These are phyloP conservation scores for Batkoa obscura DNA, from an alignment of 371 early-diverging fungal genomes.

Conservation along the genomic window DNA sequence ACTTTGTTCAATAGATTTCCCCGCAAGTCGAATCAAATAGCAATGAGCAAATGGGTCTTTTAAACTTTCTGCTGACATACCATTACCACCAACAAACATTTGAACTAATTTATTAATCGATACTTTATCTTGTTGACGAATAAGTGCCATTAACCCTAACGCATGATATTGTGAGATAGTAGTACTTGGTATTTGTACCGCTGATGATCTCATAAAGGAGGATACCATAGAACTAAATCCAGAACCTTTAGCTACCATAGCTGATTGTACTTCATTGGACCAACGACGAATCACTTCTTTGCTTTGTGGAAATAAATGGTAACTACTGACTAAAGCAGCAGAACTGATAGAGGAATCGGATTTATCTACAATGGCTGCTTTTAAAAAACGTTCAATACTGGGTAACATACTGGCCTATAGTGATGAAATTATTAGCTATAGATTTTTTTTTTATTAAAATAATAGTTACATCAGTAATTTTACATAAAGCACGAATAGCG, in stretches of 20 bases:
- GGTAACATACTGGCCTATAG: constrained; percentile 76
- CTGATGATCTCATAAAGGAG: constrained; percentile 21
- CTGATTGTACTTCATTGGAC: constrained; percentile 26
- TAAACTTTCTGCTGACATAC: constrained; percentile 29
- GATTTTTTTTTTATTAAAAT: neutral
- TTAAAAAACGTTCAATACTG: constrained; percentile 87
- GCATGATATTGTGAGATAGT: constrained; percentile 93
- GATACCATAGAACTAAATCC: constrained; percentile 19
- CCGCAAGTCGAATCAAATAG: constrained; percentile 79
- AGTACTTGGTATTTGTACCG: constrained; percentile 29
- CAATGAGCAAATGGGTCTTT: constrained; percentile 78
- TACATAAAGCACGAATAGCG: constrained; percentile 87
- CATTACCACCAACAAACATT: constrained; percentile 43
- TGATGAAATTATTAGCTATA: neutral
- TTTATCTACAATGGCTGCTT: constrained; percentile 93
- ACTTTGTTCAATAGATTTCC: constrained; percentile 86
- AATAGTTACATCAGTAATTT: constrained; percentile 74
- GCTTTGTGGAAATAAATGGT: constrained; percentile 63
- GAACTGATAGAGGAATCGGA: constrained; percentile 64
- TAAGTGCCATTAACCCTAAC: constrained; percentile 78
- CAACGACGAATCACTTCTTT: constrained; percentile 19
- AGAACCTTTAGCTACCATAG: constrained; percentile 47
- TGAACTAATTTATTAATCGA: constrained; percentile 91
- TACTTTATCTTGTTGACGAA: constrained; percentile 93
- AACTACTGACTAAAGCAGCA: constrained; percentile 81